Evolutionary conservation across 306 rosid genomes (phyloP), one percentile per base, ranked within the genome.

Genomic region (Clitoria ternatea): DNA sequence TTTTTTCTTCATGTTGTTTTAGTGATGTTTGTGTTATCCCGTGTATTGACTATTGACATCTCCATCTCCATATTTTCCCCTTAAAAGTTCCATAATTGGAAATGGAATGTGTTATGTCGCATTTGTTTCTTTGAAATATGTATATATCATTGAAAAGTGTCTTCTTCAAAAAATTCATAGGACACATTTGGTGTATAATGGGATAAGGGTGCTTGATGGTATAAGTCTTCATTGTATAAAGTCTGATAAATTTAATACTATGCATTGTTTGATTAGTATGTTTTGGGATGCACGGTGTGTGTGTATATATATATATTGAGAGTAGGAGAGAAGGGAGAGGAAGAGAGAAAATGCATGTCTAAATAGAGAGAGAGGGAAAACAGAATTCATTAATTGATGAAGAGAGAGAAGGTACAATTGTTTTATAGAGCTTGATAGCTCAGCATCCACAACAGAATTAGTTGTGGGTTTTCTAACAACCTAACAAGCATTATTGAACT

Each of bases 61-160:
- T 52, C 30, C 52, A 7, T 66, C 61, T 53, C 33, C 18, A 44
- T 33, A 20, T 73, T 66, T 53, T 48, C 22, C 8, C 3, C 36
- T 7, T 27, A 6, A 15, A 60, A 33, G 13, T 63, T 43, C 32
- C 44, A 66, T 47, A 57, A 24, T 20, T 7, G 48, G 20, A 62
- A 47, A 39, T 61, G 37, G 33, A 44, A 36, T 33, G 37, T 68
- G 54, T 65, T 72, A 53, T 73, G 7, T 56, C 4, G n/a, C 72
- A 68, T 54, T 37, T 70, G 63, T 42, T 81, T 10, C 56, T 72
- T 49, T n/a, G 14, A 47, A 53, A 43, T 57, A 29, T 70, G 44
- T 29, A 64, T 29, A 29, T 66, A 5, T 47, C 45, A n/a, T n/a
- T 63, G 66, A 61, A 12, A 15, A 27, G 2, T 19, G 35, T 63